Percentiles rank a stretch among this genome's conserved stretches.
Conservation (phyloP, 768 basidiomycete species). For the Kwoniella heveanensis region DNA sequence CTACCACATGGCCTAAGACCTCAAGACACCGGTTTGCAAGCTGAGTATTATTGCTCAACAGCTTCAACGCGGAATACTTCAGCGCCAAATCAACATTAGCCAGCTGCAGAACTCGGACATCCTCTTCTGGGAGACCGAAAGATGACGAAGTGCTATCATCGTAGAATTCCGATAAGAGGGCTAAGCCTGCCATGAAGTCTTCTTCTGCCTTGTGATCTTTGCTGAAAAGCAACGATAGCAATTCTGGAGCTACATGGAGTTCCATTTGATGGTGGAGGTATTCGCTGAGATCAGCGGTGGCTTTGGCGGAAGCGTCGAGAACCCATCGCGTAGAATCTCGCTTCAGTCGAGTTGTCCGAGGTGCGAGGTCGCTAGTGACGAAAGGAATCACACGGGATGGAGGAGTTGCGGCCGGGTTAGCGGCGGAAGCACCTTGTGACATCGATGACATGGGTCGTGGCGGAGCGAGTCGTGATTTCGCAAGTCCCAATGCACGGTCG, state of each 20-base stretch:
- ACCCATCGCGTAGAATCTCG: conserved; percentile 76
- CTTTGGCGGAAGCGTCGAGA: conserved; percentile 77
- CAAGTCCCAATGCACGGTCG: conserved; percentile 36
- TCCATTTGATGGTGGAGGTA: conserved; percentile 90
- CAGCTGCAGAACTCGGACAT: conserved; percentile 67
- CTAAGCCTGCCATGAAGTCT: conserved; percentile 80
- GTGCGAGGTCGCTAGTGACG: conserved; percentile 63
- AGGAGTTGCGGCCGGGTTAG: conserved; percentile 28
- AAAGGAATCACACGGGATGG: conserved; percentile 57
- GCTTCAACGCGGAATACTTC: conserved; percentile 89
- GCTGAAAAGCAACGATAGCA: conserved; percentile 80
- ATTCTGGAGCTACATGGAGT: conserved; percentile 71
- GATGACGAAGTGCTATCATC: conserved; percentile 64
- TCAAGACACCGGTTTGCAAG: conserved; percentile 85
- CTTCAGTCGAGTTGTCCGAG: conserved; percentile 69
- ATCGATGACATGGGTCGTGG: conserved; percentile 58
- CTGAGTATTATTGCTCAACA: conserved; percentile 88
- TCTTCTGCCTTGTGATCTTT: conserved; percentile 94
- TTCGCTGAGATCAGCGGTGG: conserved; percentile 79
- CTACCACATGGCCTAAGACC: conserved; percentile 73
- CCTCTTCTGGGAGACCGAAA: conserved; percentile 59
- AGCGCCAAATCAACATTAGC: conserved; percentile 88
- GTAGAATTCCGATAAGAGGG: conserved; percentile 75
- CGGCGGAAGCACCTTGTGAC: conserved; percentile 60
- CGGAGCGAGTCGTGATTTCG: conserved; percentile 53